A percentile compares a stretch with the other conserved stretches of the same genome.
These are phyloP conservation scores for Mycotypha africana DNA, from an alignment of 371 early-diverging fungal species.

Conservation along the genomic window DNA sequence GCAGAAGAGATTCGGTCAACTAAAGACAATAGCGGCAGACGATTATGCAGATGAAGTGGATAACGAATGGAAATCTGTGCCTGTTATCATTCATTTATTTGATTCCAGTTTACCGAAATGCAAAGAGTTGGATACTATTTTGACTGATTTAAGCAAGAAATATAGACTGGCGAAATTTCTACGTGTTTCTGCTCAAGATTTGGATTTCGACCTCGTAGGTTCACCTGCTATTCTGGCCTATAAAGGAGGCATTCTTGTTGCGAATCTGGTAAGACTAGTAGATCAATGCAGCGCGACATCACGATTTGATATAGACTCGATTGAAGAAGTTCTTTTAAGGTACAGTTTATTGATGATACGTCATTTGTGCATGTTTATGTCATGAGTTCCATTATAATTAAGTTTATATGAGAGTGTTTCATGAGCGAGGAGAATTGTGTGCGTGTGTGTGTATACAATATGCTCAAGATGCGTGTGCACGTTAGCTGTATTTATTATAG, in stretches of 20 bases:
- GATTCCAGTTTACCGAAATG: slow-evolving; percentile 42
- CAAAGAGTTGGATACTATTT: slow-evolving; percentile 26
- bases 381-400: too few species aligned
- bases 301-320: slow-evolving; percentile 29
- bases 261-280: slow-evolving; percentile 45
- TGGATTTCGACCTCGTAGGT: slow-evolving; percentile 48
- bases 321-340: slow-evolving; percentile 36
- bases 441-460: too few species aligned
- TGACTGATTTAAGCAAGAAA: slow-evolving; percentile 32
- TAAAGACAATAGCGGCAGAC: slow-evolving; percentile 29
- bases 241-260: slow-evolving; percentile 38
- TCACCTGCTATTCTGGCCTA: slow-evolving; percentile 51
- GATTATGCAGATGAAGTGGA: slow-evolving; percentile 45
- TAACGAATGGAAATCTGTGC: slow-evolving; percentile 35
- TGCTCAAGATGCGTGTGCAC: too few species aligned
- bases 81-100: slow-evolving; percentile 46
- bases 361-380: slow-evolving; percentile 4
- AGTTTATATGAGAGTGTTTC: too few species aligned
- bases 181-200: slow-evolving; percentile 39
- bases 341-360: too few species aligned
- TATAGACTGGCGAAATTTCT: slow-evolving; percentile 47
- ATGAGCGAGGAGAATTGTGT: too few species aligned
- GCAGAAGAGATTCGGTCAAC: slow-evolving; percentile 38
- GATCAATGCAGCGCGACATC: slow-evolving; percentile 37
- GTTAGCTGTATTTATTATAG: too few species aligned